phyloP scores from a whole-genome alignment of 1,284 basidiomycete genomes.

The Pyrrhoderma lamaoense region DNA sequence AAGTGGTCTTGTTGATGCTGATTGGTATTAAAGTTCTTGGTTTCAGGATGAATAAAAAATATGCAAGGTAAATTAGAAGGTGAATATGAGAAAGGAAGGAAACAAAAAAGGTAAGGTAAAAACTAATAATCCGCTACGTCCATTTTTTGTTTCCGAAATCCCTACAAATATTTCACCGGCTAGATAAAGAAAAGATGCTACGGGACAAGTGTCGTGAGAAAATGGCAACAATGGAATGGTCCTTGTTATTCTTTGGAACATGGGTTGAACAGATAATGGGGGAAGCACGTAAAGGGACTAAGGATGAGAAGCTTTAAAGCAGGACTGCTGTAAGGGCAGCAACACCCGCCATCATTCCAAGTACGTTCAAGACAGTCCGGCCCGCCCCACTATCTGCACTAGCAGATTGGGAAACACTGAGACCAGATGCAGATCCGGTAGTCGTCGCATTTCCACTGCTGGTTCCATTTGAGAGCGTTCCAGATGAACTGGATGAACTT shows the following conservation, averaged over 20 bases:
- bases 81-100: too few relatives aligned
- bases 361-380: not conserved
- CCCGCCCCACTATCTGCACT: slow-evolving; percentile 2
- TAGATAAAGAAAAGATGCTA: too few relatives aligned
- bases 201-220: too few relatives aligned
- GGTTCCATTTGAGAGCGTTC: slow-evolving; percentile 11
- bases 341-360: slow-evolving; percentile 1
- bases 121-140: too few relatives aligned
- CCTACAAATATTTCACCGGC: too few relatives aligned
- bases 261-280: too few relatives aligned
- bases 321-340: slow-evolving; percentile 4
- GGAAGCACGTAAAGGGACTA: not conserved
- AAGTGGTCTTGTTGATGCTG: too few relatives aligned
- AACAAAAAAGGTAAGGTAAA: too few relatives aligned
- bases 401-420: not conserved
- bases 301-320: not conserved
- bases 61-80: too few relatives aligned
- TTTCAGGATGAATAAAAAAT: too few relatives aligned
- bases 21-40: too few relatives aligned
- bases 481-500: not conserved
- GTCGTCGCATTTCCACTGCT: not conserved
- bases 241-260: not conserved
- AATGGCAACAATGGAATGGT: not conserved
- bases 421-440: slow-evolving; percentile 1
- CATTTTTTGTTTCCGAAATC: too few relatives aligned